Percentiles rank a stretch among this genome's conserved stretches.
Evolutionary conservation across 2,329 filamentous ascomycete genomes (phyloP).

Genomic region (Fusarium albosuccineum): DNA sequence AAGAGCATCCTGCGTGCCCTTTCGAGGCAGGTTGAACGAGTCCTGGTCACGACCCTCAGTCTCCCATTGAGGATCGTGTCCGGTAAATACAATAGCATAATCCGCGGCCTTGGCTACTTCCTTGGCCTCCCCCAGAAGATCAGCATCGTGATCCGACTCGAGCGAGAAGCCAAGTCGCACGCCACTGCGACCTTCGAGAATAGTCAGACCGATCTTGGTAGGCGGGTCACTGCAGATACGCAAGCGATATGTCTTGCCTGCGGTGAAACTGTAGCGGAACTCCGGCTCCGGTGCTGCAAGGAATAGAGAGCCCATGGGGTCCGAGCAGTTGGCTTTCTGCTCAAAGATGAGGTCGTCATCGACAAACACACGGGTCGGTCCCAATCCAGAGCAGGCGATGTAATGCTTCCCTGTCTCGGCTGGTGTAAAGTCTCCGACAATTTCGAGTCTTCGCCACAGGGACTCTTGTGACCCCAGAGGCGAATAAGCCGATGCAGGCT

Average conservation of each 20-base stretch:
- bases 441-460: slow-evolving; percentile 42
- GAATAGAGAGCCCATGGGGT: slow-evolving; percentile 50
- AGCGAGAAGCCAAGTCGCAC: slow-evolving; percentile 48
- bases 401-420: slow-evolving; percentile 46
- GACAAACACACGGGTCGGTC: slow-evolving; percentile 44
- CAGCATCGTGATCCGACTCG: slow-evolving; percentile 48
- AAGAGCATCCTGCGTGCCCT: slow-evolving; percentile 65
- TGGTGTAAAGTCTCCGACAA: slow-evolving; percentile 48
- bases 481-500: slow-evolving; percentile 40
- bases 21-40: slow-evolving; percentile 74
- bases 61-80: slow-evolving; percentile 64
- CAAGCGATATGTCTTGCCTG: slow-evolving; percentile 44
- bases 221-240: slow-evolving; percentile 47
- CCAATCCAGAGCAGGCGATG: slow-evolving; percentile 47
- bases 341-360: slow-evolving; percentile 47
- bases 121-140: slow-evolving; percentile 62
- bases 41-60: slow-evolving; percentile 75
- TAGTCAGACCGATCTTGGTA: slow-evolving; percentile 45
- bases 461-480: slow-evolving; percentile 46
- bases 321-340: slow-evolving; percentile 44
- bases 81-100: slow-evolving; percentile 68
- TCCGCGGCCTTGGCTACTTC: slow-evolving; percentile 68
- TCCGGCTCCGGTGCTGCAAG: slow-evolving; percentile 43
- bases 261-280: slow-evolving; percentile 42
- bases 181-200: slow-evolving; percentile 47